Conservation (phyloP, 768 basidiomycete genomes). For the Kwoniella mangroviensis region DNA sequence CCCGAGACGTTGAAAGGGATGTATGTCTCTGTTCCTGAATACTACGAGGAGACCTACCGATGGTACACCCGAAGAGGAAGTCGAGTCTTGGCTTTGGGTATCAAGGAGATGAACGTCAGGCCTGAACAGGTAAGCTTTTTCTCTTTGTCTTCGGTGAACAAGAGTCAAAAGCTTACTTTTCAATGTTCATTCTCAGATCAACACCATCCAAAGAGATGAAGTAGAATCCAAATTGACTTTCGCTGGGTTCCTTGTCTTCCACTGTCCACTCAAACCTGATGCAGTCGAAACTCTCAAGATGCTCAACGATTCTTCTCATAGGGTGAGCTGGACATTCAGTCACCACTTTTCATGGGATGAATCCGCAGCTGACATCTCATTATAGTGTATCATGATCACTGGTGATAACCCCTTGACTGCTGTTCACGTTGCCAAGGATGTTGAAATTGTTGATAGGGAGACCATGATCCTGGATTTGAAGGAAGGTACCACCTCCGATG, state of each 20-base stretch:
- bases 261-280: constrained; percentile 93
- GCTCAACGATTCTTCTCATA: constrained; percentile 93
- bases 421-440: constrained; percentile 90
- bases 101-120: constrained; percentile 79
- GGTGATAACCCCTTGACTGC: constrained; percentile 98
- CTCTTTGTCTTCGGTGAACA: too few relatives aligned
- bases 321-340: constrained; percentile 64
- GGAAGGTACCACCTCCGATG: constrained; percentile 74
- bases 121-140: constrained; percentile 70
- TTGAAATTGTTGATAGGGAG: constrained; percentile 95
- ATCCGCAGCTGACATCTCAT: neutral
- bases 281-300: constrained; percentile 88
- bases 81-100: constrained; percentile 87
- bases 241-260: constrained; percentile 98
- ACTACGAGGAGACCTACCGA: constrained; percentile 94
- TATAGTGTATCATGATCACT: constrained; percentile 97
- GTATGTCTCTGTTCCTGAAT: constrained; percentile 72
- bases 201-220: constrained; percentile 77
- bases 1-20: constrained; percentile 94
- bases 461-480: constrained; percentile 87
- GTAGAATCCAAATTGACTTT: constrained; percentile 81
- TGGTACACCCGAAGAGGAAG: constrained; percentile 91
- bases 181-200: constrained; percentile 66
- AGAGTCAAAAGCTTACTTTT: neutral
- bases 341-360: too few relatives aligned